Conservation (phyloP, 139 green algal species). For the Pleodorina starrii region DNA sequence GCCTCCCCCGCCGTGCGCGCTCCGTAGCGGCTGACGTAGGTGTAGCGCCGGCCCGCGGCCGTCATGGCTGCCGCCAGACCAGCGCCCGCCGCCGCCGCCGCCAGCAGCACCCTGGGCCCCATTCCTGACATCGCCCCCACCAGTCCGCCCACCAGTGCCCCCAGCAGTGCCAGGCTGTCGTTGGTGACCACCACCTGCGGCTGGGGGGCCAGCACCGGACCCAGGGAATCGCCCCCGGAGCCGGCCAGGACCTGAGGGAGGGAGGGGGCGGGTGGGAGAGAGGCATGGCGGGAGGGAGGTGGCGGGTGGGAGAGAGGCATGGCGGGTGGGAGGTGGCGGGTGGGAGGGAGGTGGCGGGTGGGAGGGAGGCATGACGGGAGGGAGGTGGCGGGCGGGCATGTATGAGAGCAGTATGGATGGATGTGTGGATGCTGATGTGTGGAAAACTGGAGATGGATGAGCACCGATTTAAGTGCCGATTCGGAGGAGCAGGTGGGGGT, state of each 20-base stretch:
- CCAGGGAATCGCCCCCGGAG: conserved; percentile 12
- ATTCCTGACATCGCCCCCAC: conserved; percentile 1
- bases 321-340: too few relatives aligned
- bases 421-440: too few relatives aligned
- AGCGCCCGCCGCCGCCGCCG: conserved; percentile 10
- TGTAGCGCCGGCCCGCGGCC: conserved; percentile 11
- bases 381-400: too few relatives aligned
- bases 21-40: conserved; percentile 50
- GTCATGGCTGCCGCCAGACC: conserved; percentile 19
- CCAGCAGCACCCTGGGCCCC: background rate
- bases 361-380: too few relatives aligned
- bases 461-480: too few relatives aligned
- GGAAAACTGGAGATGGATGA: too few relatives aligned
- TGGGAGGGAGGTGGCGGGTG: too few relatives aligned
- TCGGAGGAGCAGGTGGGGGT: too few relatives aligned
- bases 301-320: too few relatives aligned
- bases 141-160: conserved; percentile 29
- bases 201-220: conserved; percentile 12
- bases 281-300: too few relatives aligned
- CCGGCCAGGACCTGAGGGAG: conserved; percentile 26
- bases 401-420: too few relatives aligned
- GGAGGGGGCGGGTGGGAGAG: too few relatives aligned
- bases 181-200: conserved; percentile 39
- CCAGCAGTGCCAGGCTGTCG: conserved; percentile 29
- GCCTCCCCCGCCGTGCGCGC: background rate